Conservation (phyloP, 2,329 filamentous ascomycete genomes). For the Alternaria brassicae region DNA sequence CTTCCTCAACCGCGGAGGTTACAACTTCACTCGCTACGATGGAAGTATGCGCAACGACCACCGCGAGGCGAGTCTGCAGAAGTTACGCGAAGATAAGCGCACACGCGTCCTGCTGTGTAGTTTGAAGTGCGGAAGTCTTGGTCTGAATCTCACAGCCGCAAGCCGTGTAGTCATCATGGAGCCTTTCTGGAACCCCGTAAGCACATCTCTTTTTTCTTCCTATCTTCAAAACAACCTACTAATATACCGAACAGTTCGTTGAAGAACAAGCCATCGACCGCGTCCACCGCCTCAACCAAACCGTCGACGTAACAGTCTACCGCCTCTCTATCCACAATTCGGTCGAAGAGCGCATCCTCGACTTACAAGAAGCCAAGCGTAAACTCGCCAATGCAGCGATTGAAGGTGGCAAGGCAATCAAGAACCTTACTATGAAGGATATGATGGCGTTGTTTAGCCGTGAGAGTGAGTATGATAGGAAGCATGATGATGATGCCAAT, state of each 20-base stretch:
- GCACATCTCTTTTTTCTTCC: slow-evolving; percentile 28
- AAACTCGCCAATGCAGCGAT: slow-evolving; percentile 91
- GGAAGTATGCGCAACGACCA: slow-evolving; percentile 93
- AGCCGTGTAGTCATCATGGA: slow-evolving; percentile 93
- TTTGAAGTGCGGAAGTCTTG: slow-evolving; percentile 90
- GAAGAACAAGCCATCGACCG: slow-evolving; percentile 99
- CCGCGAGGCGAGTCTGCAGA: slow-evolving; percentile 83
- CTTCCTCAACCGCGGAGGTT: slow-evolving; percentile 76
- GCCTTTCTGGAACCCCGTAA: slow-evolving; percentile 95
- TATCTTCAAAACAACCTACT: background rate
- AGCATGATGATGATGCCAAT: slow-evolving; percentile 50
- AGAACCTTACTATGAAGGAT: slow-evolving; percentile 91
- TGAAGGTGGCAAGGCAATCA: slow-evolving; percentile 77
- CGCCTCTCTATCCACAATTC: slow-evolving; percentile 86
- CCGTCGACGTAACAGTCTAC: slow-evolving; percentile 91
- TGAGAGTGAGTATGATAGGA: slow-evolving; percentile 63
- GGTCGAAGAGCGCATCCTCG: slow-evolving; percentile 94
- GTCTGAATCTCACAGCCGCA: slow-evolving; percentile 92
- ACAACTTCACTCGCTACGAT: slow-evolving; percentile 89
- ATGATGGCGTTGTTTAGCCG: slow-evolving; percentile 88
- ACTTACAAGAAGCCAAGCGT: slow-evolving; percentile 91
- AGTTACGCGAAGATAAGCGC: slow-evolving; percentile 74
- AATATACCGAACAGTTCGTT: slow-evolving; percentile 69
- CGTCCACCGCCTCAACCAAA: slow-evolving; percentile 97
- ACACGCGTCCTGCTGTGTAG: slow-evolving; percentile 90